phyloP scores from a whole-genome alignment of 495 filamentous ascomycete species.

The Aspergillus leporis region DNA sequence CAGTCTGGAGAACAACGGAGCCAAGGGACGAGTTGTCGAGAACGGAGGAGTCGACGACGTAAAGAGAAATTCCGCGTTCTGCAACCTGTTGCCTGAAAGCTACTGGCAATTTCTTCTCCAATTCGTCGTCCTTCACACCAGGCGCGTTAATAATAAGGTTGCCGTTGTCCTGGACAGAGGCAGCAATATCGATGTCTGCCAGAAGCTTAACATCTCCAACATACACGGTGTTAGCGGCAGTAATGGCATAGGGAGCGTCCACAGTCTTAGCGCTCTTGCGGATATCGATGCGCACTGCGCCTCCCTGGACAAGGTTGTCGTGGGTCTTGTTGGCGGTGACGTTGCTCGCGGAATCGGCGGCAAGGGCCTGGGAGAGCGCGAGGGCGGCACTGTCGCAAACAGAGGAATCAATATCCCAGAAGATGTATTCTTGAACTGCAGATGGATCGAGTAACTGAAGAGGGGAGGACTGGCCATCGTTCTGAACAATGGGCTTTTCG shows the following conservation, averaged over 20 bases:
- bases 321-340: constrained; percentile 72
- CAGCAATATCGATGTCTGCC: constrained; percentile 68
- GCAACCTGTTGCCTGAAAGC: constrained; percentile 65
- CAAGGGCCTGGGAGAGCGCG: constrained; percentile 69
- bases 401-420: constrained; percentile 90
- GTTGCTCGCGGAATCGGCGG: constrained; percentile 72
- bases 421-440: constrained; percentile 75
- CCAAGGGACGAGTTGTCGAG: constrained; percentile 62
- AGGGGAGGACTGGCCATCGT: constrained; percentile 30
- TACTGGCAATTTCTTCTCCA: constrained; percentile 82
- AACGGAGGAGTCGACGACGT: constrained; percentile 67
- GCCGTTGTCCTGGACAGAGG: constrained; percentile 67
- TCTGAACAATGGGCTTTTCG: constrained; percentile 54
- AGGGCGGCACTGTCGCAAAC: constrained; percentile 61
- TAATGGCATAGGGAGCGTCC: constrained; percentile 79
- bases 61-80: constrained; percentile 66
- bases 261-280: constrained; percentile 77
- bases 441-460: constrained; percentile 49
- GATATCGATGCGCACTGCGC: constrained; percentile 80
- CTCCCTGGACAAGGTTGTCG: constrained; percentile 88
- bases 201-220: constrained; percentile 79
- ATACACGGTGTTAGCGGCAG: constrained; percentile 74
- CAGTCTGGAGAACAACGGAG: constrained; percentile 65
- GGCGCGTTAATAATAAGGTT: constrained; percentile 75
- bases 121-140: constrained; percentile 78